These are phyloP conservation scores for Epichloe bromicola DNA, from an alignment of 2,329 filamentous ascomycete species.

Conservation along the genomic window DNA sequence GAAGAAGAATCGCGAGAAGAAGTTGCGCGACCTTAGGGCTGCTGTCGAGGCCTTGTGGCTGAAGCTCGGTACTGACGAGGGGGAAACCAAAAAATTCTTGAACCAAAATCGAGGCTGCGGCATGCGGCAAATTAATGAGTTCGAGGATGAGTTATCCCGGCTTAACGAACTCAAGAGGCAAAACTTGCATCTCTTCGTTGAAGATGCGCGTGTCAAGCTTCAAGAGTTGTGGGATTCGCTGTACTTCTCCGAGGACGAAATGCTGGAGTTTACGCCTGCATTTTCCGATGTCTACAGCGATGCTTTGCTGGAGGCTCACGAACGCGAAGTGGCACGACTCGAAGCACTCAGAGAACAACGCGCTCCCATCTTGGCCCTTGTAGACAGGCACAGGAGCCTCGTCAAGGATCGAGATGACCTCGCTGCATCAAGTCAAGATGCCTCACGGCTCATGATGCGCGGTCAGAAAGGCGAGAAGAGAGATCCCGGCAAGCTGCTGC, in stretches of 20 bases:
- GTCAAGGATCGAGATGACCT: constrained; percentile 80
- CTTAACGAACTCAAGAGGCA: constrained; percentile 89
- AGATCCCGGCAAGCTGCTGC: constrained; percentile 82
- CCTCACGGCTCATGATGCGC: constrained; percentile 80
- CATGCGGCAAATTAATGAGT: constrained; percentile 85
- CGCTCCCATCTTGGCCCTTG: constrained; percentile 64
- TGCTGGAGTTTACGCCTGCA: constrained; percentile 93
- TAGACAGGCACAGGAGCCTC: constrained; percentile 73
- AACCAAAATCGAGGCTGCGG: constrained; percentile 83
- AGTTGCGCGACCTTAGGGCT: constrained; percentile 58
- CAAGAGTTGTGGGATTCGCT: constrained; percentile 92
- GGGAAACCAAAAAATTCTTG: constrained; percentile 73
- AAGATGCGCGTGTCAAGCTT: constrained; percentile 79
- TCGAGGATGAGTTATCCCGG: constrained; percentile 76
- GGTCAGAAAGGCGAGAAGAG: constrained; percentile 88
- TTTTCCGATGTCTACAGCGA: constrained; percentile 97
- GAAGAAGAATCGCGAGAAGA: constrained; percentile 72
- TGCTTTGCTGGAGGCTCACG: constrained; percentile 85
- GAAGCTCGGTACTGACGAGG: constrained; percentile 70
- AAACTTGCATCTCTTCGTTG: constrained; percentile 90
- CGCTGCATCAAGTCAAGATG: constrained; percentile 83
- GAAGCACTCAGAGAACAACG: constrained; percentile 78
- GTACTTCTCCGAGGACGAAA: constrained; percentile 95
- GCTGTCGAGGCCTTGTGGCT: constrained; percentile 84
- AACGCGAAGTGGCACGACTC: constrained; percentile 74